phyloP scores from a whole-genome alignment of 768 basidiomycete genomes.

The Kwoniella mangroviensis region DNA sequence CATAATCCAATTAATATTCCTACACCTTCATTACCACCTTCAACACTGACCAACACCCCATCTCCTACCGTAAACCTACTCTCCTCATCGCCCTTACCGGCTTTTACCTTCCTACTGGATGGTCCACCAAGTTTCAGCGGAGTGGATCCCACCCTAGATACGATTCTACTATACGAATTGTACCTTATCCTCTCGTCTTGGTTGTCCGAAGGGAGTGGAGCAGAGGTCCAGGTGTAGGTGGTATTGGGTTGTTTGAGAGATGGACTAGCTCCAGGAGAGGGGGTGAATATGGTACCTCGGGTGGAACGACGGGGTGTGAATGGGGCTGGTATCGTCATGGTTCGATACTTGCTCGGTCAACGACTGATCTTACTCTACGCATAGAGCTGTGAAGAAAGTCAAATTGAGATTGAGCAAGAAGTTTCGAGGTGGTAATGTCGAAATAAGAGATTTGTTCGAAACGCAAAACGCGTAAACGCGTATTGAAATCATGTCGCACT shows the following conservation, averaged over 20 bases:
- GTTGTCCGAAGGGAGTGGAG: conserved; percentile 3
- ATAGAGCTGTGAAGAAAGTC: too few species aligned
- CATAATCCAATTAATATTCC: conserved; percentile 50
- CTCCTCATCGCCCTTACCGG: conserved; percentile 39
- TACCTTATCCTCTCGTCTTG: conserved; percentile 23
- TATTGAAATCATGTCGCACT: neutral
- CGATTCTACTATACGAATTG: conserved; percentile 34
- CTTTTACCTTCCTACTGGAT: conserved; percentile 14
- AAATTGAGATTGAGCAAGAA: too few species aligned
- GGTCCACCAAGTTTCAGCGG: conserved; percentile 18
- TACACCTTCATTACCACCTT: conserved; percentile 51
- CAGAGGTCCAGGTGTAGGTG: conserved; percentile 43
- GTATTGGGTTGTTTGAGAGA: conserved; percentile 25
- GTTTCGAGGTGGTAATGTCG: neutral
- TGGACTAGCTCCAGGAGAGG: conserved; percentile 30
- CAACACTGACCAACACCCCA: conserved; percentile 48
- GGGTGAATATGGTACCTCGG: conserved; percentile 45
- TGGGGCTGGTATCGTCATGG: conserved; percentile 17
- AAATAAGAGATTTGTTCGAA: neutral
- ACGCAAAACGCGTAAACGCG: conserved; percentile 1
- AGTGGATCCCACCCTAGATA: conserved; percentile 15
- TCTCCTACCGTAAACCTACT: conserved; percentile 51
- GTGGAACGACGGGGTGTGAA: conserved; percentile 48
- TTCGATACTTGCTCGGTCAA: neutral
- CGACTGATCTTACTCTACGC: too few species aligned